phyloP scores from a whole-genome alignment of 2,329 filamentous ascomycete species.

The Arthrobotrys pseudoclavata region DNA sequence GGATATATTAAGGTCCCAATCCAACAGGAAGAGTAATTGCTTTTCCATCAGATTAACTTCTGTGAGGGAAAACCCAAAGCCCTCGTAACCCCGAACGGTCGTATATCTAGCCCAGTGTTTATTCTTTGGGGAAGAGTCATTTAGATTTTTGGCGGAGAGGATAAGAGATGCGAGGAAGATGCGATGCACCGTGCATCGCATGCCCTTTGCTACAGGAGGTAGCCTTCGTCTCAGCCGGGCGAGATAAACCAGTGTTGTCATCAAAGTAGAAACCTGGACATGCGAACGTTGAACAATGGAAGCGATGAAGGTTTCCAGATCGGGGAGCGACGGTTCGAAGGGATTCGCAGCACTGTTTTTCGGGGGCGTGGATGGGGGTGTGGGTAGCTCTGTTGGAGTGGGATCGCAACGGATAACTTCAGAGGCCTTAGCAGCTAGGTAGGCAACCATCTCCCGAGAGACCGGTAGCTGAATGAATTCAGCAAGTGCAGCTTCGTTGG shows the following conservation, averaged over 20 bases:
- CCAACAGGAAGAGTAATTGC: constrained; percentile 92
- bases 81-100: constrained; percentile 77
- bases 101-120: constrained; percentile 99
- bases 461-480: constrained; percentile 84
- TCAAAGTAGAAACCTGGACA: constrained; percentile 95
- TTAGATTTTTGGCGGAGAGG: constrained; percentile 93
- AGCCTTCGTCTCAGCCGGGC: constrained; percentile 84
- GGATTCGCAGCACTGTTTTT: constrained; percentile 66
- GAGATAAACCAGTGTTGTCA: constrained; percentile 96
- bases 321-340: constrained; percentile 74
- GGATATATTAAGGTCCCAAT: constrained; percentile 91
- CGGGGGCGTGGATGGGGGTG: constrained; percentile 70
- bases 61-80: constrained; percentile 90
- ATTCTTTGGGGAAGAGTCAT: constrained; percentile 99
- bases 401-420: constrained; percentile 85
- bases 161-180: constrained; percentile 94
- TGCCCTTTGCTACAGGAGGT: constrained; percentile 93
- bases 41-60: constrained; percentile 99
- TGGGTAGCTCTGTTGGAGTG: constrained; percentile 66
- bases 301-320: constrained; percentile 89
- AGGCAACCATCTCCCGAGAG: constrained; percentile 80
- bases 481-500: constrained; percentile 80
- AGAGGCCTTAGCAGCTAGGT: constrained; percentile 79
- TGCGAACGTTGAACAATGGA: constrained; percentile 92
- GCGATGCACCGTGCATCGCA: constrained; percentile 95